A percentile compares a stretch with the other conserved stretches of the same genome.
These are phyloP conservation scores for Aureobasidium musti DNA, from an alignment of 2,329 filamentous ascomycete genomes.

Conservation along the genomic window DNA sequence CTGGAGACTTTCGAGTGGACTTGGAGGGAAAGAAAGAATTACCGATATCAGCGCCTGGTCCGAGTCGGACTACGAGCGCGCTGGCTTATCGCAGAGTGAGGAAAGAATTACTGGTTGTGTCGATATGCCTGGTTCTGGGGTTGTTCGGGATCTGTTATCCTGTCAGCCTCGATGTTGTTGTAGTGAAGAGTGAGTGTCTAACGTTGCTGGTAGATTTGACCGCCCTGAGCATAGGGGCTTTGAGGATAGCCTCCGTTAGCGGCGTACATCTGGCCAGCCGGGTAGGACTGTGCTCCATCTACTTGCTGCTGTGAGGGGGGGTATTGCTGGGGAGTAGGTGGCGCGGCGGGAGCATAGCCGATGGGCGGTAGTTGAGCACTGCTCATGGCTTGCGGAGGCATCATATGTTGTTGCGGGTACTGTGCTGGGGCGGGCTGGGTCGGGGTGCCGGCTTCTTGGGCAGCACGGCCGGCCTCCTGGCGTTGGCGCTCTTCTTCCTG, in stretches of 20 bases:
- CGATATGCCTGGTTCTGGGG: constrained; percentile 33
- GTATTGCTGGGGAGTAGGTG: constrained; percentile 50
- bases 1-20: background rate
- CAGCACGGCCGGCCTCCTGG: constrained; percentile 60
- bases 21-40: background rate
- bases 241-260: constrained; percentile 51
- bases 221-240: constrained; percentile 52
- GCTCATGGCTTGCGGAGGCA: constrained; percentile 49
- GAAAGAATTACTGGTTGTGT: constrained; percentile 31
- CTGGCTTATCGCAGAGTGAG: background rate
- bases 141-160: constrained; percentile 30
- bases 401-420: constrained; percentile 49
- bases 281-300: constrained; percentile 55
- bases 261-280: constrained; percentile 47
- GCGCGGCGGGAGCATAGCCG: constrained; percentile 53
- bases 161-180: constrained; percentile 4
- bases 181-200: constrained; percentile 32
- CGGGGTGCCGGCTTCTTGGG: constrained; percentile 55
- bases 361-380: constrained; percentile 55
- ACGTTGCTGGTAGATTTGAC: constrained; percentile 51
- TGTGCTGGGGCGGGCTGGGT: constrained; percentile 53
- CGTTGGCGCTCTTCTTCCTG: constrained; percentile 83
- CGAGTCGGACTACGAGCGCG: background rate
- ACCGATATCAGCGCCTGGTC: background rate
- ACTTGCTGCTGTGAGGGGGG: constrained; percentile 49